Conservation (phyloP, 2,329 filamentous ascomycete species). For the Sphaceloma murrayae region DNA sequence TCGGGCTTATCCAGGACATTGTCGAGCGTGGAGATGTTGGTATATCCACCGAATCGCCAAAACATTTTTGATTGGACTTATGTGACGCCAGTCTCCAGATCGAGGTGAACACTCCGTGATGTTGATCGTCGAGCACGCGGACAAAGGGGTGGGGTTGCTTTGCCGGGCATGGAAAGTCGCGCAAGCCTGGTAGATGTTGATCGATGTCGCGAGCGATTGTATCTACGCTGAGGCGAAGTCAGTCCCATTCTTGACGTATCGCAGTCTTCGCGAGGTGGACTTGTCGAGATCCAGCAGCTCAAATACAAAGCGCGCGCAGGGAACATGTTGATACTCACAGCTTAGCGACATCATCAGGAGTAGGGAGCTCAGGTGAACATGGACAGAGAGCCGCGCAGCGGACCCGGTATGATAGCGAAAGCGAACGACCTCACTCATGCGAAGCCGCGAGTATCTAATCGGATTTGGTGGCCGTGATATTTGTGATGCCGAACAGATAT, state of each 20-base stretch:
- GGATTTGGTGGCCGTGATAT: not conserved
- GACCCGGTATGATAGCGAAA: not conserved
- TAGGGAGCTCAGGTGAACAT: not conserved
- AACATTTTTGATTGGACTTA: constrained; percentile 64
- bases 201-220: constrained; percentile 2
- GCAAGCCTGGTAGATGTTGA: not conserved
- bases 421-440: not conserved
- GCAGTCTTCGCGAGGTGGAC: too few species aligned
- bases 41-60: constrained; percentile 98
- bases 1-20: constrained; percentile 91
- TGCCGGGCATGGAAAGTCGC: too few species aligned
- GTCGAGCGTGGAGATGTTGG: constrained; percentile 93
- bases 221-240: too few species aligned
- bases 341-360: constrained; percentile 10
- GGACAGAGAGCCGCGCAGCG: constrained; percentile 5
- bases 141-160: too few species aligned
- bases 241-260: too few species aligned
- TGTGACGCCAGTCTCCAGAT: constrained; percentile 20
- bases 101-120: constrained; percentile 5
- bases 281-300: not conserved
- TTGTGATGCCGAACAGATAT: not conserved
- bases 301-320: not conserved
- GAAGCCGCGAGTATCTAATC: not conserved
- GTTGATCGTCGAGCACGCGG: not conserved
- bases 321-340: constrained; percentile 4